Evolutionary conservation across 768 basidiomycete species (phyloP), one percentile per base, ranked within the genome.

Genomic region (Serendipita sp.): DNA sequence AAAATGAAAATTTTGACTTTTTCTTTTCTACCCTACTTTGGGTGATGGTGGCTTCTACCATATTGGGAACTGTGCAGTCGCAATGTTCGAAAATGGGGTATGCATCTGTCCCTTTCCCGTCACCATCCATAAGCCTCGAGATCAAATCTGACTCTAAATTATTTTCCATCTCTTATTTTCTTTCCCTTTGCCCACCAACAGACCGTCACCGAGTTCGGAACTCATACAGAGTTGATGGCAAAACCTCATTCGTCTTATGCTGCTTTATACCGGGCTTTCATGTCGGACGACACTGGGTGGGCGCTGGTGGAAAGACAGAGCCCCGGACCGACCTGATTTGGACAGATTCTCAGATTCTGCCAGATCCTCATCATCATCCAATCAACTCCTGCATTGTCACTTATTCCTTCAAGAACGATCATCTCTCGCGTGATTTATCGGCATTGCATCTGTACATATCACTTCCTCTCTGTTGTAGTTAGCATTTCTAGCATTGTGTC

Each of bases 71-170:
- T 5, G 40, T 18, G 13, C 36, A 67, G 65, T 69, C 44, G 68
- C 67, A 31, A 55, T 69, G 58, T 65, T 69, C 50, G 67, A 69
- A n/a, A 58, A 68, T 18, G 68, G 68, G 18, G 53, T 65, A 34
- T n/a, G 53, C 34, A 18, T 43, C 6, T 55, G 43, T 23, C 16
- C 53, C 16, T 64, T 52, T 34, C 13, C 13, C 40, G 13, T 40
- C 6, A 40, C 40, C 5, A 6, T 18, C 23, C 11, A 88, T 86
- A 46, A 86, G 89, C 83, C 88, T 90, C 86, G 85, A 89, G 69
- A 79, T 80, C 69, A 40, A 40, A 40, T 13, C 40, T 40, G 40
- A 40, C 40, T 40, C 40, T 40, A 40, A 40, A 40, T 40, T 40
- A 5, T 27, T 33, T 23, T 33, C 16, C 16, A 8, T 52, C 8